Conservation (phyloP, 73 alveolate species). For the Stentor roeselii region DNA sequence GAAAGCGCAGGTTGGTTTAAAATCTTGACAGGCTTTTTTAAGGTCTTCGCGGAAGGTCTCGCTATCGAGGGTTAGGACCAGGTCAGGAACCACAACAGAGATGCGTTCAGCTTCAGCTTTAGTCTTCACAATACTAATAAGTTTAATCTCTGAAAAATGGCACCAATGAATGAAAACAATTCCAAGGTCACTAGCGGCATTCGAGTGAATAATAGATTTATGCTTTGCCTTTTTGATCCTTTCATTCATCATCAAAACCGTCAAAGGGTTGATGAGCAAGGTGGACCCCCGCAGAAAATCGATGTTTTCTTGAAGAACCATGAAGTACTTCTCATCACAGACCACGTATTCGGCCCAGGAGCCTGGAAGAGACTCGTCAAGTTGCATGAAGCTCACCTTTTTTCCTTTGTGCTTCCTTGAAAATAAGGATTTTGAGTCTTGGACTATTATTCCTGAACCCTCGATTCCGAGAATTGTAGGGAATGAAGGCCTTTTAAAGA, state of each 20-base stretch:
- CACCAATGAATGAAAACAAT: background rate
- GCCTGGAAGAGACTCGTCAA: conserved; percentile 14
- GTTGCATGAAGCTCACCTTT: conserved; percentile 21
- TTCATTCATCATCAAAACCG: conserved; percentile 21
- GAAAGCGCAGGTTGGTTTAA: background rate
- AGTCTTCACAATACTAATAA: background rate
- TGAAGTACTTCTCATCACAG: background rate
- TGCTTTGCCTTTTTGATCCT: background rate
- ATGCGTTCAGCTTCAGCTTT: background rate
- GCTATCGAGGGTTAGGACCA: background rate
- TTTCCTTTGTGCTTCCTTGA: background rate
- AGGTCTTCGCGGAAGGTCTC: background rate
- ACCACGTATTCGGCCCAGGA: conserved; percentile 10
- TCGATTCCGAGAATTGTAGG: background rate
- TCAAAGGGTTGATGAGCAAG: background rate
- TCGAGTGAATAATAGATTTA: background rate
- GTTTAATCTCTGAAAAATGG: background rate
- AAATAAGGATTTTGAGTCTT: background rate
- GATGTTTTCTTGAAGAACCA: background rate
- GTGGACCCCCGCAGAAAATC: background rate
- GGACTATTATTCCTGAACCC: conserved; percentile 3
- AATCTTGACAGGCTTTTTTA: background rate
- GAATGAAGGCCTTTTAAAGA: background rate
- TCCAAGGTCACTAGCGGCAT: background rate
- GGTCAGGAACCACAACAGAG: background rate